Evolutionary conservation across 176 grass and related monocot genomes (phyloP).

Genomic region (Carex myosuroides): DNA sequence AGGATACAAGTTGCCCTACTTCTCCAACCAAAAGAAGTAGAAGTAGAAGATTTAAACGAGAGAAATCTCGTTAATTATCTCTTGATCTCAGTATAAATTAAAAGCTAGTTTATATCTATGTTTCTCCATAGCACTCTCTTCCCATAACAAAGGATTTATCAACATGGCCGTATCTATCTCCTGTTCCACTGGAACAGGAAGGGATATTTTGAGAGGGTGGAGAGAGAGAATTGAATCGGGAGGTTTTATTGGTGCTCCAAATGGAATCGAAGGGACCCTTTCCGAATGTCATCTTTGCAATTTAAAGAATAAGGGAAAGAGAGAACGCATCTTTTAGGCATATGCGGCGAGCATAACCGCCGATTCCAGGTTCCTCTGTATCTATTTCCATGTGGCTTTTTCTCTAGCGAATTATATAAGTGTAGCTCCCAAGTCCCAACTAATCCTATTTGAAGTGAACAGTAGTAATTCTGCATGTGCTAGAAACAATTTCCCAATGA

Average conservation of each 20-base stretch:
- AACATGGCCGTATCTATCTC: background rate
- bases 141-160: background rate
- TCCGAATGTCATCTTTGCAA: background rate
- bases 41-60: constrained; percentile 3
- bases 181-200: constrained; percentile 7
- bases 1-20: constrained; percentile 30
- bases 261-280: background rate
- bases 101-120: background rate
- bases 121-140: background rate
- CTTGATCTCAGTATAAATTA: background rate
- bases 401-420: background rate
- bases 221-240: background rate
- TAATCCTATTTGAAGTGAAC: background rate
- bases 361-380: background rate
- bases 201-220: background rate
- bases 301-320: background rate
- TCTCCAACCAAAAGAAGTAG: background rate
- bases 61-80: background rate
- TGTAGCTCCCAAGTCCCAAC: too few species aligned
- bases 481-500: background rate
- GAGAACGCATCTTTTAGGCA: constrained; percentile 10
- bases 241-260: constrained; percentile 7
- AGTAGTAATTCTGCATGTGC: too few species aligned
- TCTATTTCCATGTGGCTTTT: background rate
- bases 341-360: constrained; percentile 24